Conservation (phyloP, 106 monocot genomes). For the Phalaenopsis equestris region DNA sequence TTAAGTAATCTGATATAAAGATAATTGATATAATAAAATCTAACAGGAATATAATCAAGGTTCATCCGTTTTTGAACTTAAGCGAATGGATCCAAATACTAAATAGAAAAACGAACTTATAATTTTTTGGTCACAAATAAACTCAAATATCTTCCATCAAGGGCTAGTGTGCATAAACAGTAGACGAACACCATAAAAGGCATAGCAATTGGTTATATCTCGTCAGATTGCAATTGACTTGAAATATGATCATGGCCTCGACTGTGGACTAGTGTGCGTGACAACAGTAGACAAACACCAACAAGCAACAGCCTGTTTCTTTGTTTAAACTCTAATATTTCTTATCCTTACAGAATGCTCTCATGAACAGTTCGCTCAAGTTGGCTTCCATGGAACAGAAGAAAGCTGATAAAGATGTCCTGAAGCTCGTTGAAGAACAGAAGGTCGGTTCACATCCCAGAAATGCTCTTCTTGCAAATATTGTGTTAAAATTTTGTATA, state of each 20-base stretch:
- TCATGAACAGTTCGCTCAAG: slow-evolving; percentile 43
- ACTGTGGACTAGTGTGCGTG: background rate
- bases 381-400: slow-evolving; percentile 52
- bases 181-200: too few relatives aligned
- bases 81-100: too few relatives aligned
- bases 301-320: background rate
- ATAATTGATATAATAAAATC: too few relatives aligned
- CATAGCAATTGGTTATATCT: too few relatives aligned
- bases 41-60: too few relatives aligned
- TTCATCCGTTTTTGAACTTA: too few relatives aligned
- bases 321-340: background rate
- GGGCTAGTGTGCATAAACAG: too few relatives aligned
- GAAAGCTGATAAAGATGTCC: slow-evolving; percentile 52
- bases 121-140: too few relatives aligned
- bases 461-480: background rate
- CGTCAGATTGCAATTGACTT: too few relatives aligned
- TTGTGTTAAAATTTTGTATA: background rate
- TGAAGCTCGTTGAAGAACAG: slow-evolving; percentile 60
- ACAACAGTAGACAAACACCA: background rate
- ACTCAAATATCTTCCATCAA: too few relatives aligned
- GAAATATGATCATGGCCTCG: background rate
- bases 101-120: too few relatives aligned
- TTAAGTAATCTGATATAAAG: too few relatives aligned
- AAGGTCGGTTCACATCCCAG: slow-evolving; percentile 30
- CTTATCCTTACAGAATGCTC: slow-evolving; percentile 34